Conservation (phyloP, 164 flowering plant genomes). For the Berberis thunbergii region DNA sequence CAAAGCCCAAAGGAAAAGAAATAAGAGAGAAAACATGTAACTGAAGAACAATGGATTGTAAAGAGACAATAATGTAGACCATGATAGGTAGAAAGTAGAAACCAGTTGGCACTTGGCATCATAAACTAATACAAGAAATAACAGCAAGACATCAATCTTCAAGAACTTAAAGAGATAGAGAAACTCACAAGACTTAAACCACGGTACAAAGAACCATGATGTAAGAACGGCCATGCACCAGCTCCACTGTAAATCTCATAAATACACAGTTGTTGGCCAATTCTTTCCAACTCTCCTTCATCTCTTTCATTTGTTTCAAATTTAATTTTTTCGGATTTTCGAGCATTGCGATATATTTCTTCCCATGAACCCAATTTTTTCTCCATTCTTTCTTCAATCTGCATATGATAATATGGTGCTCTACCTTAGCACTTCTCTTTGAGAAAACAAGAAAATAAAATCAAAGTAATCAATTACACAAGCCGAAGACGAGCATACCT, state of each 20-base stretch:
- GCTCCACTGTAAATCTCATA: constrained; percentile 83
- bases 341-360: constrained; percentile 77
- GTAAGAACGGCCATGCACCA: constrained; percentile 90
- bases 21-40: no score
- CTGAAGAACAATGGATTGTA: no score
- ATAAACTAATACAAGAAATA: background rate
- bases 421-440: constrained; percentile 11
- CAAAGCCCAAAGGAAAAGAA: no score
- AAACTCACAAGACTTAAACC: constrained; percentile 91
- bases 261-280: constrained; percentile 83
- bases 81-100: no score
- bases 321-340: constrained; percentile 67
- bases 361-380: constrained; percentile 61
- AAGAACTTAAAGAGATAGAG: background rate
- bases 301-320: constrained; percentile 89
- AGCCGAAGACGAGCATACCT: constrained; percentile 38
- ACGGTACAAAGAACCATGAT: constrained; percentile 92
- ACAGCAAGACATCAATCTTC: background rate
- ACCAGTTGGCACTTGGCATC: no score
- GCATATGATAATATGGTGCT: constrained; percentile 15
- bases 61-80: no score
- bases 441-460: background rate
- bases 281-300: constrained; percentile 97
- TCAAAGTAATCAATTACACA: background rate
- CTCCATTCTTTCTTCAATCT: constrained; percentile 86